Evolutionary conservation across 805 yeast genomes (phyloP).

Genomic region (Grigorovia transvaalensis): DNA sequence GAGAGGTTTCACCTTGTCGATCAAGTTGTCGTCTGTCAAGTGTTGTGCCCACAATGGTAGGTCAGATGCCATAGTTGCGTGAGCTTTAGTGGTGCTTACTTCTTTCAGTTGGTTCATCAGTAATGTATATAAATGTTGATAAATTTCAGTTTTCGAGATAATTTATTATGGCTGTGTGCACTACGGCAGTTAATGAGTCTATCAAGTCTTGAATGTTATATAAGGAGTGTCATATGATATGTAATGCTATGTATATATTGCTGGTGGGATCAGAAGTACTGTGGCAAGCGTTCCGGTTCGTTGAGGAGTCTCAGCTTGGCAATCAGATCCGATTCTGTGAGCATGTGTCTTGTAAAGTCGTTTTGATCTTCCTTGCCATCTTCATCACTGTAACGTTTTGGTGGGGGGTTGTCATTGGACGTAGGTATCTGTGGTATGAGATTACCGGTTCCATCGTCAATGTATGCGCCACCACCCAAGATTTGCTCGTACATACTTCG

Average conservation of each 20-base stretch:
- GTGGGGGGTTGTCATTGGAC: not conserved
- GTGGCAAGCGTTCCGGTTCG: not conserved
- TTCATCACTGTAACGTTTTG: not conserved
- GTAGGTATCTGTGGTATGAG: conserved; percentile 18
- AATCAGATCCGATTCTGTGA: not conserved
- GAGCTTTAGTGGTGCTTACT: not conserved
- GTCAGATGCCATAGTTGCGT: not conserved
- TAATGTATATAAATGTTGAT: too few species aligned
- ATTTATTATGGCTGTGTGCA: too few species aligned
- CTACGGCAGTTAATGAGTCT: not conserved
- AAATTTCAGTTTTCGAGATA: not conserved
- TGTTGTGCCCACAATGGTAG: not conserved
- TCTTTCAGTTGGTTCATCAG: not conserved
- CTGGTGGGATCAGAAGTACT: not conserved
- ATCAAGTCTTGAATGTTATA: not conserved
- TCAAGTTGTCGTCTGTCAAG: not conserved
- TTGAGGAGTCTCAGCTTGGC: not conserved
- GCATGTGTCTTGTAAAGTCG: not conserved
- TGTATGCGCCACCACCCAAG: conserved; percentile 27
- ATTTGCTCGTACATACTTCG: conserved; percentile 29
- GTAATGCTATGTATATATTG: too few species aligned
- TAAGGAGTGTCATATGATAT: too few species aligned
- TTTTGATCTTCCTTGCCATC: not conserved
- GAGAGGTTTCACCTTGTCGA: not conserved
- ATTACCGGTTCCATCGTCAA: conserved; percentile 24